phyloP scores from a whole-genome alignment of 1,139 yeast genomes.

The Pichia sp. region DNA sequence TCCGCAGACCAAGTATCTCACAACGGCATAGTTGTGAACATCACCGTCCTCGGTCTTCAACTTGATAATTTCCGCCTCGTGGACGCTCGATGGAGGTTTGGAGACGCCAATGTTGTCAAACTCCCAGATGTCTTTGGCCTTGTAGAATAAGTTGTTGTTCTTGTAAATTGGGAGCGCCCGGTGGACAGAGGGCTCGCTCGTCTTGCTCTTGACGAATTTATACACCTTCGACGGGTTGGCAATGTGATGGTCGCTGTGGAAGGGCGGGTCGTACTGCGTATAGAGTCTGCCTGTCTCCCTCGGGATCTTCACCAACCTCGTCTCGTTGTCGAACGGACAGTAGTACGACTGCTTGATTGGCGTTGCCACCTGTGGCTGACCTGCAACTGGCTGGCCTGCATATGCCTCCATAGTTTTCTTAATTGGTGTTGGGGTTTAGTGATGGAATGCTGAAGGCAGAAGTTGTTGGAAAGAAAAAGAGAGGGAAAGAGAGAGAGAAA shows the following conservation, averaged over 20 bases:
- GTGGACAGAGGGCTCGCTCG: conserved; percentile 1
- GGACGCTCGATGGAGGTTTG: conserved; percentile 33
- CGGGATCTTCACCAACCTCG: conserved; percentile 17
- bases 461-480: too few relatives aligned
- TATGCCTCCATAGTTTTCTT: neutral
- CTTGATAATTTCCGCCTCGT: conserved; percentile 23
- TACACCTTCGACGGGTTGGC: conserved; percentile 13
- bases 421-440: too few relatives aligned
- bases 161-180: neutral
- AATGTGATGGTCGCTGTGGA: neutral
- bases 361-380: too few relatives aligned
- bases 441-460: too few relatives aligned
- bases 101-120: conserved; percentile 77
- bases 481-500: too few relatives aligned
- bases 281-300: conserved; percentile 8
- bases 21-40: conserved; percentile 34
- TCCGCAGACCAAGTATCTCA: conserved; percentile 57
- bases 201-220: conserved; percentile 12
- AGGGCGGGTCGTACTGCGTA: neutral
- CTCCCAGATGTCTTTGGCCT: conserved; percentile 61
- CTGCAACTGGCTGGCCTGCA: neutral
- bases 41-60: conserved; percentile 17
- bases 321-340: conserved; percentile 21
- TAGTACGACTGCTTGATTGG: conserved; percentile 11
- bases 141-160: conserved; percentile 16